phyloP scores from a whole-genome alignment of 371 early-diverging fungal species.

The Coemansia sp. region DNA sequence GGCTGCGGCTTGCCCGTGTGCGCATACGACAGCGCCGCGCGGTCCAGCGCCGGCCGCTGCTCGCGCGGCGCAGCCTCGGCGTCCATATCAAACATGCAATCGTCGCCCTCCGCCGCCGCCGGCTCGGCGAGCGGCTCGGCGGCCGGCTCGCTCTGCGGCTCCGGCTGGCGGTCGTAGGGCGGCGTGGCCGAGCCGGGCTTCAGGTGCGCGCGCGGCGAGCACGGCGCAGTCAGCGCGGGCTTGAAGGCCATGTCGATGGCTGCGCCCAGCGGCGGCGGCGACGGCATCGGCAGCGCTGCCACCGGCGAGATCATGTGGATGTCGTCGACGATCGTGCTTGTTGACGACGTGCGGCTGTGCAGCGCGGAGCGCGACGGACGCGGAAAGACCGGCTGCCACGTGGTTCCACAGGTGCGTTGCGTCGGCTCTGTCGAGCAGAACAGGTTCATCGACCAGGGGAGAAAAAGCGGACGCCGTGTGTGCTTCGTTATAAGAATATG shows the following conservation, averaged over 20 bases:
- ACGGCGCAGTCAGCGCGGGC: constrained; percentile 8
- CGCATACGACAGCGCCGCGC: constrained; percentile 18
- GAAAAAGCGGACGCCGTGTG: background rate
- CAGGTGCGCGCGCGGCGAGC: constrained; percentile 4
- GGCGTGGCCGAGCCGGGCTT: constrained; percentile 9
- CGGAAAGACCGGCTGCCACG: constrained; percentile 7
- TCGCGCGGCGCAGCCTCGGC: constrained; percentile 25
- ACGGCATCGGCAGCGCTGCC: constrained; percentile 5
- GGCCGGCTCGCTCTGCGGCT: no score
- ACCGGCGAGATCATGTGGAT: constrained; percentile 10
- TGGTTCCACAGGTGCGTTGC: constrained; percentile 8
- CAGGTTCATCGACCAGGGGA: background rate
- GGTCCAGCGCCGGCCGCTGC: constrained; percentile 2
- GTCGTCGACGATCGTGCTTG: constrained; percentile 30
- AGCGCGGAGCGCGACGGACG: constrained; percentile 4
- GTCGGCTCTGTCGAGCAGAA: constrained; percentile 6
- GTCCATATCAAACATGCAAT: constrained; percentile 41
- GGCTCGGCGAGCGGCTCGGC: background rate
- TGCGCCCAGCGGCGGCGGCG: background rate
- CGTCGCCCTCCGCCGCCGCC: constrained; percentile 10
- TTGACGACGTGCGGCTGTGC: constrained; percentile 43
- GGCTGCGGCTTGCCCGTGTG: constrained; percentile 31
- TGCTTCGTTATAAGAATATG: no score
- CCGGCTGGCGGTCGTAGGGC: constrained; percentile 19
- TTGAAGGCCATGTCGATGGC: constrained; percentile 5